A percentile compares a stretch with the other conserved stretches of the same genome.
Evolutionary conservation across 129 eudicot genomes (phyloP).

Genomic region (Saussurea involucrata): DNA sequence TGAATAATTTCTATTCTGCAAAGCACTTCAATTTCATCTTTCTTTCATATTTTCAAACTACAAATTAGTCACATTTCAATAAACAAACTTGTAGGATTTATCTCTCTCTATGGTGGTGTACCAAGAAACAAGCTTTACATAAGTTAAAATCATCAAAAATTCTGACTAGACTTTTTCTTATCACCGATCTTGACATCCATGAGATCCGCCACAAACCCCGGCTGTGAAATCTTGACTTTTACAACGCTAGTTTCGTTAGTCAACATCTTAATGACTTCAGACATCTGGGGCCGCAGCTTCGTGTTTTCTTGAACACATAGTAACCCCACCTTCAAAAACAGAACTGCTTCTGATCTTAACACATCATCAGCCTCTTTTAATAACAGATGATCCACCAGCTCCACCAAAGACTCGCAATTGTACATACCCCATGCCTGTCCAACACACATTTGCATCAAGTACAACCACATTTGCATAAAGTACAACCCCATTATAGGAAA

Average conservation of each 20-base stretch:
- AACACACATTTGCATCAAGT: neutral
- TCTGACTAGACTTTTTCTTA: constrained; percentile 28
- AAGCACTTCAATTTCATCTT: neutral
- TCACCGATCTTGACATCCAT: constrained; percentile 55
- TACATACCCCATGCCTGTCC: constrained; percentile 72
- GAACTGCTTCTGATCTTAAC: constrained; percentile 41
- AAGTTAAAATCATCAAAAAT: constrained; percentile 29
- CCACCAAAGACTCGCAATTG: constrained; percentile 37
- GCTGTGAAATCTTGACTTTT: constrained; percentile 42
- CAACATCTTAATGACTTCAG: constrained; percentile 56
- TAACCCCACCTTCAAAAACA: constrained; percentile 64
- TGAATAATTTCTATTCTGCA: neutral
- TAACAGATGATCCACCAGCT: constrained; percentile 53
- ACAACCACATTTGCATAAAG: neutral
- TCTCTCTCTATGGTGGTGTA: neutral
- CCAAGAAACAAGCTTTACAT: constrained; percentile 6
- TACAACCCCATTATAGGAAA: neutral
- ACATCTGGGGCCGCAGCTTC: constrained; percentile 63
- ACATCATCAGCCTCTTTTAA: constrained; percentile 48
- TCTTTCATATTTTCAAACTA: neutral
- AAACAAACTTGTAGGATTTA: constrained; percentile 13
- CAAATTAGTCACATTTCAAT: constrained; percentile 5
- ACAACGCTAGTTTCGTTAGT: constrained; percentile 32
- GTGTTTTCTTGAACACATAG: constrained; percentile 79
- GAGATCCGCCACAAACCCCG: constrained; percentile 67